phyloP scores from a whole-genome alignment of 805 yeast species.

The Yarrowia sp. region DNA sequence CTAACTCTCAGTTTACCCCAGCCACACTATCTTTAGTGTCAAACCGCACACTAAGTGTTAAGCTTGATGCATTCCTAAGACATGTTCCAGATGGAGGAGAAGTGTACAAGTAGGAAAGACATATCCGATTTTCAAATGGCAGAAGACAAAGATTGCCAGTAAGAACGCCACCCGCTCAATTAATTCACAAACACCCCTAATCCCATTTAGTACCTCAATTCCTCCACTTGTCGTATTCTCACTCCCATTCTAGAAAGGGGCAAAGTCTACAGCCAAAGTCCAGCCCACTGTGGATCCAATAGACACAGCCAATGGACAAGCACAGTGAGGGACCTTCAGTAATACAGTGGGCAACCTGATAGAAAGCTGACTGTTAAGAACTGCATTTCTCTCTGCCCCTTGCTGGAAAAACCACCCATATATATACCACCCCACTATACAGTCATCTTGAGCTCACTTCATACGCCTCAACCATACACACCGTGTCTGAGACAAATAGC shows the following conservation, averaged over 20 bases:
- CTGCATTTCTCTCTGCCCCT: neutral
- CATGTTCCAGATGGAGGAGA: neutral
- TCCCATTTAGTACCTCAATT: too few species aligned
- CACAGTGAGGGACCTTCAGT: neutral
- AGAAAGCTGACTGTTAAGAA: too few species aligned
- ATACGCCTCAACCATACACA: constrained; percentile 1
- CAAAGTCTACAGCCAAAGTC: neutral
- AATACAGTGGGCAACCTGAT: neutral
- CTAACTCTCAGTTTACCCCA: neutral
- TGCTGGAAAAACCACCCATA: neutral
- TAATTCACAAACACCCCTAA: too few species aligned
- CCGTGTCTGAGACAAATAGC: constrained; percentile 19
- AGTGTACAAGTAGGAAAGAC: neutral
- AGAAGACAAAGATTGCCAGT: too few species aligned
- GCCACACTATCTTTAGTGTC: constrained; percentile 6
- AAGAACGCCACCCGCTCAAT: too few species aligned
- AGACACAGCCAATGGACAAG: neutral
- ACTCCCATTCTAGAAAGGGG: neutral
- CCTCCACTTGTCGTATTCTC: too few species aligned
- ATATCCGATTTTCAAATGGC: too few species aligned
- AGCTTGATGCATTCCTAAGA: constrained; percentile 3
- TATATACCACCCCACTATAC: too few species aligned
- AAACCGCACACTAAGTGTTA: neutral
- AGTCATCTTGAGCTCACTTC: too few species aligned
- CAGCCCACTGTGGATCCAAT: neutral